Evolutionary conservation across 2,329 filamentous ascomycete genomes (phyloP).

Genomic region (Hypocrella siamensis): DNA sequence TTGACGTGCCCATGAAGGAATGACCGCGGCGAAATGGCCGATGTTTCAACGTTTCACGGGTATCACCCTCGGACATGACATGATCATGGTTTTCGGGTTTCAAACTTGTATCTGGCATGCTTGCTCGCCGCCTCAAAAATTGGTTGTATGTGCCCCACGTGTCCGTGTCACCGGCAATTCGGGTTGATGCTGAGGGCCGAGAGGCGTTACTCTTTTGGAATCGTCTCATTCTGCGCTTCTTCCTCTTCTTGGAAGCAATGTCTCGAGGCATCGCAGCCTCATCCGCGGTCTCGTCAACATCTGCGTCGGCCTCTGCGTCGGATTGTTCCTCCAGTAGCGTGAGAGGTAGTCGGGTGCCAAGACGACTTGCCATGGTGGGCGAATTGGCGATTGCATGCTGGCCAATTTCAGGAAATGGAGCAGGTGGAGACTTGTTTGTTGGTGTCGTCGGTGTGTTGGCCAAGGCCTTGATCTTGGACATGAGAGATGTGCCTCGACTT

Average conservation of each 20-base stretch:
- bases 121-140: constrained; percentile 47
- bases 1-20: constrained; percentile 37
- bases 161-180: constrained; percentile 25
- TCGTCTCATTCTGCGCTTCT: constrained; percentile 47
- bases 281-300: constrained; percentile 52
- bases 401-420: constrained; percentile 15
- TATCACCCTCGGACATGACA: constrained; percentile 62
- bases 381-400: constrained; percentile 29
- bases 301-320: constrained; percentile 21
- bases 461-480: constrained; percentile 65
- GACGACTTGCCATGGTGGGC: constrained; percentile 27
- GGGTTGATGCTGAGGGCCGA: constrained; percentile 48
- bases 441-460: constrained; percentile 37
- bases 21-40: constrained; percentile 38
- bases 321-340: constrained; percentile 34
- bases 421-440: constrained; percentile 24
- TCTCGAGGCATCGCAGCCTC: constrained; percentile 40
- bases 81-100: constrained; percentile 33
- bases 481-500: constrained; percentile 49
- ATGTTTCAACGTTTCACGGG: constrained; percentile 42
- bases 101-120: constrained; percentile 40
- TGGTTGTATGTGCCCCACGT: constrained; percentile 25
- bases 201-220: constrained; percentile 40
- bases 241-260: constrained; percentile 27
- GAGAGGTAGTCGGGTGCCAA: constrained; percentile 32